Conservation (phyloP, 1,284 basidiomycete species). For the Sanghuangporus weigelae region DNA sequence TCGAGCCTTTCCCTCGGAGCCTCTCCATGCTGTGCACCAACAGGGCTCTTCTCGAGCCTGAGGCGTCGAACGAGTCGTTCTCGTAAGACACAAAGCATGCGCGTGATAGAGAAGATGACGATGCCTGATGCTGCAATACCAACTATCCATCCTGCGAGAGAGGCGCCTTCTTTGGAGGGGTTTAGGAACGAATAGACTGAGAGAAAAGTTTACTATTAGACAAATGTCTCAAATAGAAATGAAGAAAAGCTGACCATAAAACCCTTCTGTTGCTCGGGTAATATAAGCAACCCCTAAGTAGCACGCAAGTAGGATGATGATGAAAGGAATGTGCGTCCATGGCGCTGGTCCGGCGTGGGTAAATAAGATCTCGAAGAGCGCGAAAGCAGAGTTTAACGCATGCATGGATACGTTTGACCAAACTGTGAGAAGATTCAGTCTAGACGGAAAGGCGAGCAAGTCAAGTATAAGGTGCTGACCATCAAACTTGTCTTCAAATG, state of each 20-base stretch:
- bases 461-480: slow-evolving; percentile 27
- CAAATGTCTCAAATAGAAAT: background rate
- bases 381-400: slow-evolving; percentile 53
- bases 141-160: slow-evolving; percentile 46
- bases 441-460: background rate
- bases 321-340: slow-evolving; percentile 46
- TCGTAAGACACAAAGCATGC: slow-evolving; percentile 16
- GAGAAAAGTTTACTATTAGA: background rate
- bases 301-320: slow-evolving; percentile 43
- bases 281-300: slow-evolving; percentile 68
- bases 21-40: background rate
- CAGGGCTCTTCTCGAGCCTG: background rate
- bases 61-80: slow-evolving; percentile 1
- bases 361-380: slow-evolving; percentile 51
- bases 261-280: slow-evolving; percentile 49
- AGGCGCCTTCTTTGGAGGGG: slow-evolving; percentile 28
- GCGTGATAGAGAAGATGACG: slow-evolving; percentile 38
- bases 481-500: slow-evolving; percentile 35
- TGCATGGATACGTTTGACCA: slow-evolving; percentile 62
- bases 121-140: slow-evolving; percentile 45
- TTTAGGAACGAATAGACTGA: slow-evolving; percentile 45
- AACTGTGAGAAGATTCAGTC: slow-evolving; percentile 27
- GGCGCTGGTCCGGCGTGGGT: slow-evolving; percentile 47
- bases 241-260: slow-evolving; percentile 48
- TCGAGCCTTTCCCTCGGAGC: slow-evolving; percentile 1